Evolutionary conservation across 2,329 filamentous ascomycete genomes (phyloP), one percentile per base, ranked within the genome.

Genomic region (Dactylellina parvicollis): DNA sequence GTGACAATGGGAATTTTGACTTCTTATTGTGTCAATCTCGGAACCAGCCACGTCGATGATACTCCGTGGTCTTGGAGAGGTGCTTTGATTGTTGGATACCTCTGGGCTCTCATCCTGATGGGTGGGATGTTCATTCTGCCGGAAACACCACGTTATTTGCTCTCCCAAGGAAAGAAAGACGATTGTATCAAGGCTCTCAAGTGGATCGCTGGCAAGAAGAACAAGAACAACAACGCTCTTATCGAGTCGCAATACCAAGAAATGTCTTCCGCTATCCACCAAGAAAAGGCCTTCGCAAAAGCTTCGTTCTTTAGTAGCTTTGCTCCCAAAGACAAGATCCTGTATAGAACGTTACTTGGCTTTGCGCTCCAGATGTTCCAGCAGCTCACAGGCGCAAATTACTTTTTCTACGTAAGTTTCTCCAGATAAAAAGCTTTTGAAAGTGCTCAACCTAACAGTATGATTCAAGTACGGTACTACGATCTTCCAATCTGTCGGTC

Each of bases 1-100:
- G 88, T 90, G 78, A 90, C 88, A 0, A 82, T 90, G 26, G 89
- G 89, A 50, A 90, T 91, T 79, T 87, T 84, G 83, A 81, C 81
- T 22, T 83, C 84, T 36, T 85, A 86, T 77, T 83, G 86, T 79
- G 82, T 86, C 77, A 87, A 87, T 79, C 86, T 82, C 32, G 62
- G 65, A 36, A 69, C 74, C 18, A 74, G 69, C 20, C 74, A 75
- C 32, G 62, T 64, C 2, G 60, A 69, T 34, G 49, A 40, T 22
- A 49, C 80, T 79, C 1, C 84, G 20, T 82, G 83, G 1, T 83
- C 86, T 10, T 91, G 88, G 88, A 83, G 88, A 74, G 85, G 90
- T 4, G 86, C 89, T 55, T 85, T 85, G 77, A 85, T 82, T 8
- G 80, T 87, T n/a, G 83, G 83, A 18, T 85, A 86, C 75, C 79